Evolutionary conservation across 1,284 basidiomycete species (phyloP).

Genomic region (Porphyrellus sp.): DNA sequence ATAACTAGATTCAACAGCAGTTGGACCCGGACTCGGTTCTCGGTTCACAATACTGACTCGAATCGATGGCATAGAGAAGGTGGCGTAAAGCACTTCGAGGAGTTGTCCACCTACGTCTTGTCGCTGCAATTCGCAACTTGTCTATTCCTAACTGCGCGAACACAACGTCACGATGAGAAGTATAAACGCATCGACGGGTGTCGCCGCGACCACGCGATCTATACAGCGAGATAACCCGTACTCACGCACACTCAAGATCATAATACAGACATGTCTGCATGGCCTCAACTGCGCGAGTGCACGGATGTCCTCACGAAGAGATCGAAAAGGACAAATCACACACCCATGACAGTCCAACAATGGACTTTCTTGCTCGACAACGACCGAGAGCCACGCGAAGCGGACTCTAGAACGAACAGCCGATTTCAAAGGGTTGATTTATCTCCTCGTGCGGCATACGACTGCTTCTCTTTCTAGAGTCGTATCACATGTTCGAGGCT

Average conservation of each 20-base stretch:
- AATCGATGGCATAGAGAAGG: too few relatives aligned
- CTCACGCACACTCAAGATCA: neutral
- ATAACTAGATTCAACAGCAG: too few relatives aligned
- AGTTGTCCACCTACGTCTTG: too few relatives aligned
- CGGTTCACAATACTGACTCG: too few relatives aligned
- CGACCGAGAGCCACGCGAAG: slow-evolving; percentile 46
- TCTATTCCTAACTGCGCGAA: too few relatives aligned
- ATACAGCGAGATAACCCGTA: neutral
- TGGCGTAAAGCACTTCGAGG: too few relatives aligned
- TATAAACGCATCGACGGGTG: too few relatives aligned
- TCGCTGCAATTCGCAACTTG: too few relatives aligned
- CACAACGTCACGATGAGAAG: too few relatives aligned
- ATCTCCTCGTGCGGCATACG: slow-evolving; percentile 25
- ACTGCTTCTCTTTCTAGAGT: neutral
- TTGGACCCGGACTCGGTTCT: too few relatives aligned
- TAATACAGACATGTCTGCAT: neutral
- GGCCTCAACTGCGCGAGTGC: neutral
- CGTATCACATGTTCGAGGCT: neutral
- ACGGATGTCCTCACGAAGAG: slow-evolving; percentile 7
- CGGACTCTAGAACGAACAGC: slow-evolving; percentile 44
- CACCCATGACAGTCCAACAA: slow-evolving; percentile 44
- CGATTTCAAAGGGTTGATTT: neutral
- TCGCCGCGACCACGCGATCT: neutral
- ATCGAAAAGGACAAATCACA: neutral
- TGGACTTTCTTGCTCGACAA: slow-evolving; percentile 29